Conservation (phyloP, 2,329 filamentous ascomycete species). For the Claviceps sp. region DNA sequence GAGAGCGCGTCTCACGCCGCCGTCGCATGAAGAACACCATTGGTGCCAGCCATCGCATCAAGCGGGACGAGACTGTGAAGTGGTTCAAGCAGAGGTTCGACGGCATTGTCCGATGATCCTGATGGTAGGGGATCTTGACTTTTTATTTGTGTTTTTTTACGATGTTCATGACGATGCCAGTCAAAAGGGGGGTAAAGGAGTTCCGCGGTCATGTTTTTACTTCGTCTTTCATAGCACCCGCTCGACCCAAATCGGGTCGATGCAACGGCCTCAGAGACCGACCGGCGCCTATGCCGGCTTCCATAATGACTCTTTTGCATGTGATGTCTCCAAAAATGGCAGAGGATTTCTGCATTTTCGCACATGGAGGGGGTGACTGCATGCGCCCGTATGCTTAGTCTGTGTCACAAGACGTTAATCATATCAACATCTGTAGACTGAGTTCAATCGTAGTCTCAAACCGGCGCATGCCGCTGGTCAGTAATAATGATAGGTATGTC, state of each 20-base stretch:
- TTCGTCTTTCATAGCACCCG: conserved; percentile 29
- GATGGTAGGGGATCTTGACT: background rate
- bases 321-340: conserved; percentile 16
- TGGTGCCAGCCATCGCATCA: conserved; percentile 84
- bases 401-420: no score
- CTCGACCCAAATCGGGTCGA: conserved; percentile 44
- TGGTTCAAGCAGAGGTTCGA: conserved; percentile 92
- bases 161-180: conserved; percentile 25
- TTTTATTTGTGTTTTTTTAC: conserved; percentile 7
- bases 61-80: conserved; percentile 88
- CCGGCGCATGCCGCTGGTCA: no score
- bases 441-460: no score
- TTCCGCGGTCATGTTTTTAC: conserved; percentile 23
- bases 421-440: no score
- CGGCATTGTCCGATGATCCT: conserved; percentile 88
- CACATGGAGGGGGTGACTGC: no score
- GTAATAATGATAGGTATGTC: no score
- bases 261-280: conserved; percentile 60
- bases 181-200: conserved; percentile 18
- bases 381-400: no score
- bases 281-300: conserved; percentile 57
- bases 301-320: conserved; percentile 22
- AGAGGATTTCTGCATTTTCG: no score
- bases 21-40: conserved; percentile 79
- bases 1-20: conserved; percentile 94